Base-by-base conservation (phyloP, 331 rosid genomes). In the Erythrophleum ivorense region DNA sequence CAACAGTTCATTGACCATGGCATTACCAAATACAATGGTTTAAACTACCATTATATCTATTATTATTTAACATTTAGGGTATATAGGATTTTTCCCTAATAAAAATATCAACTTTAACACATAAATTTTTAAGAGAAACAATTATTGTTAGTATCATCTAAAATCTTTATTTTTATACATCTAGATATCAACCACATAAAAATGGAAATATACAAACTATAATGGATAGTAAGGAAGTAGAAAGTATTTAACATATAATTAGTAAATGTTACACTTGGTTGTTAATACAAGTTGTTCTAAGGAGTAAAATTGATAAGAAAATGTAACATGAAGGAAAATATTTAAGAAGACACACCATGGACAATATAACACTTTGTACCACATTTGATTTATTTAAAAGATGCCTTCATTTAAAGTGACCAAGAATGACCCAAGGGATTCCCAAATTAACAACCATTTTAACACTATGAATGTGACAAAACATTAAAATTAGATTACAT, bases 321-420 rank as follows among this genome's bases (percentile, higher is more conserved):
- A 38, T 40, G 49, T 48, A 59, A 9, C 59, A 66, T 2, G 49
- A 6, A 69, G 75, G 62, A 55, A 69, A 52, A 45, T 24, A 2
- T 15, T 60, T 50, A 73, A 50, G 24, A 59, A 57, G 24, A 59
- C 68, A 86, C 24, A 19, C 75, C 63, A 19, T 15, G 70, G 68
- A 57, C 5, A 76, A 49, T 7, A 2, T 31, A 78, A 59, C 73
- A 59, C 60, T 83, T 43, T 40, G 76, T 82, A 95, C 98, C 95
- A 88, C 98, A 50, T 80, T 91, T 53, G 98, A 82, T 84, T 95
- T 97, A 0, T 90, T 86, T 19, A 95, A 76, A 80, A 95, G 72
- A 68, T 84, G 92, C 60, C 98, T 90, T 80, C 98, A 85, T 71
- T 95, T 97, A 33, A 97, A 93, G 78, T 93, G 97, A n/a, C 98